A percentile compares a stretch with the other conserved stretches of the same genome.
phyloP scores from a whole-genome alignment of 495 filamentous ascomycete species.

The Penicillium arizonense region DNA sequence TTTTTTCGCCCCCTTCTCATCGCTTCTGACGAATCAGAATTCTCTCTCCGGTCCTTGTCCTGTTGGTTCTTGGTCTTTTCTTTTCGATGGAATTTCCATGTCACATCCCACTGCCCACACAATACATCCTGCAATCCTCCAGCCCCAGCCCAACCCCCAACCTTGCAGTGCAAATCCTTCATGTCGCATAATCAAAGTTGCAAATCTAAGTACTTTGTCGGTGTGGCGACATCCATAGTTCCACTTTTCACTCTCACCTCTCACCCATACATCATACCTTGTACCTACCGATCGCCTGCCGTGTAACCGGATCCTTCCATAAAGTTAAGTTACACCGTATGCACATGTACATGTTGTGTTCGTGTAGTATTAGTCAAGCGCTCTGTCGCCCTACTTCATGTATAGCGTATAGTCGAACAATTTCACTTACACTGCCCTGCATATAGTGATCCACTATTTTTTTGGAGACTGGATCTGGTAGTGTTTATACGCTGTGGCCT shows the following conservation, averaged over 20 bases:
- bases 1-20: not conserved
- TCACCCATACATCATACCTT: too few species aligned
- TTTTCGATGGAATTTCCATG: not conserved
- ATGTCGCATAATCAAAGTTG: too few species aligned
- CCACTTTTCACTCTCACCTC: not conserved
- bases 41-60: not conserved
- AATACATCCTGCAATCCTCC: not conserved
- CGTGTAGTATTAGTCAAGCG: too few species aligned
- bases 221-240: not conserved
- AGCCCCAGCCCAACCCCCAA: not conserved
- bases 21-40: not conserved
- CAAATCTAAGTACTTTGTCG: not conserved
- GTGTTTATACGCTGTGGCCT: too few species aligned
- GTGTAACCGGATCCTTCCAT: not conserved
- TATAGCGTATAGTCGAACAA: too few species aligned
- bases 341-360: too few species aligned
- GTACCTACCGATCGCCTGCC: not conserved
- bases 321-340: too few species aligned
- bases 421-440: too few species aligned
- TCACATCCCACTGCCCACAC: not conserved
- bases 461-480: too few species aligned
- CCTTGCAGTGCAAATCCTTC: not conserved
- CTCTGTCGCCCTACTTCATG: too few species aligned
- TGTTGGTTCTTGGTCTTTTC: slow-evolving; percentile 2
- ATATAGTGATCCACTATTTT: too few species aligned